A percentile compares a stretch with the other conserved stretches of the same genome.
Conservation (phyloP, 306 rosid genomes). For the Vicia sativa region DNA sequence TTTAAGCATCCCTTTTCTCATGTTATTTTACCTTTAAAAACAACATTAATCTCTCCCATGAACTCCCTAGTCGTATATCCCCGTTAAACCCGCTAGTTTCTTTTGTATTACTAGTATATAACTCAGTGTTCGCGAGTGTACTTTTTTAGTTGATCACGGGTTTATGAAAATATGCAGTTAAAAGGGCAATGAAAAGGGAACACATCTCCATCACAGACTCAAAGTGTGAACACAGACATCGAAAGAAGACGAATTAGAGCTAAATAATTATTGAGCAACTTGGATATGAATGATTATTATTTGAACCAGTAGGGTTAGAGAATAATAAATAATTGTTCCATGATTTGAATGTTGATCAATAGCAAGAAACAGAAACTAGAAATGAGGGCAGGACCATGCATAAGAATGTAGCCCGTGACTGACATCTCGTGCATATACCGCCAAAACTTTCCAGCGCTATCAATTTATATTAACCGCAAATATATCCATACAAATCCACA, state of each 20-base stretch:
- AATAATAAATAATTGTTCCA: not conserved
- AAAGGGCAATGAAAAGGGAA: not conserved
- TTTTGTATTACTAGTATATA: too few relatives aligned
- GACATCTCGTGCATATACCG: slow-evolving; percentile 48
- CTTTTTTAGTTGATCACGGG: slow-evolving; percentile 10
- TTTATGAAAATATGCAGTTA: not conserved
- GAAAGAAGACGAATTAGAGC: slow-evolving; percentile 3
- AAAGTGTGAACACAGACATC: not conserved
- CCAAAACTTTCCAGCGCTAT: slow-evolving; percentile 41
- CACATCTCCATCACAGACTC: not conserved
- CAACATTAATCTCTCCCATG: too few relatives aligned
- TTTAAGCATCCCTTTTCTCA: too few relatives aligned
- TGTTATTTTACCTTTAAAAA: too few relatives aligned
- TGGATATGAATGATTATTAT: not conserved
- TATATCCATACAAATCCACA: slow-evolving; percentile 5
- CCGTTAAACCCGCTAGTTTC: too few relatives aligned
- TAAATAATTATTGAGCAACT: slow-evolving; percentile 16
- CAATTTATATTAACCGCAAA: slow-evolving; percentile 15
- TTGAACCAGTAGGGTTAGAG: not conserved
- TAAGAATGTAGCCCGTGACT: slow-evolving; percentile 65
- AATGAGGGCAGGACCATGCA: slow-evolving; percentile 21
- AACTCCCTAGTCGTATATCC: too few relatives aligned
- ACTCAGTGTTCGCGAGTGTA: too few relatives aligned
- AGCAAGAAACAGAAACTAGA: slow-evolving; percentile 5
- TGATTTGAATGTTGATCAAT: slow-evolving; percentile 10